Conservation (phyloP, 2,329 filamentous ascomycete genomes). For the Orbilia blumenaviensis region DNA sequence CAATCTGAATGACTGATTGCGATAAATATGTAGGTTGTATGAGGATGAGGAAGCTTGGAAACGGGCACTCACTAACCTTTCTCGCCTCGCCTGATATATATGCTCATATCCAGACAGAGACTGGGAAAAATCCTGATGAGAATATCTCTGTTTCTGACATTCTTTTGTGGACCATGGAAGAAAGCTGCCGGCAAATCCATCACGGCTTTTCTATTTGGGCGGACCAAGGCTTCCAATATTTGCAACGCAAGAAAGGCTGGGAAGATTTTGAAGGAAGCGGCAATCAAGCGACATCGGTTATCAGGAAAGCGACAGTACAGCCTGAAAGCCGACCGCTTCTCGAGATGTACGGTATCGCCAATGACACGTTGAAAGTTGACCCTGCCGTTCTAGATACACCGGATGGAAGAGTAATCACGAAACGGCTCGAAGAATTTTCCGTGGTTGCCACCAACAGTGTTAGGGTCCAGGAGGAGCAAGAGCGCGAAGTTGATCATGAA, state of each 20-base stretch:
- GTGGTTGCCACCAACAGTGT: neutral
- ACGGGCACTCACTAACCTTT: constrained; percentile 71
- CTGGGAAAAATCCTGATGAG: neutral
- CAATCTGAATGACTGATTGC: neutral
- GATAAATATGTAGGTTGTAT: constrained; percentile 63
- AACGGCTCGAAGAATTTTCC: constrained; percentile 58
- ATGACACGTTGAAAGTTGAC: neutral
- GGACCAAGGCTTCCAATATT: constrained; percentile 67
- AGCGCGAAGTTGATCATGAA: constrained; percentile 73
- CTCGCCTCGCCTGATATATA: constrained; percentile 67
- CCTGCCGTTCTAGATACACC: constrained; percentile 40
- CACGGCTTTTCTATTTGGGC: constrained; percentile 70
- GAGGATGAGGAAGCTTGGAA: constrained; percentile 74
- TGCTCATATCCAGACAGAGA: constrained; percentile 63
- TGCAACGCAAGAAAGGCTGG: constrained; percentile 54
- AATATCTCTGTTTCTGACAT: constrained; percentile 66
- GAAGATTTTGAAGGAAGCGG: neutral
- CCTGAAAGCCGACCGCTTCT: constrained; percentile 54
- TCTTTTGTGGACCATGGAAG: constrained; percentile 69
- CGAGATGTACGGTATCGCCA: constrained; percentile 35
- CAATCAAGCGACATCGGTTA: constrained; percentile 63
- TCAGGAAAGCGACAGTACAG: constrained; percentile 66
- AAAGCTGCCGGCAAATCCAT: constrained; percentile 67
- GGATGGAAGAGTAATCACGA: constrained; percentile 58
- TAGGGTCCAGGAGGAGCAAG: constrained; percentile 70